These are phyloP conservation scores for Psilocybe cubensis DNA, from an alignment of 768 basidiomycete genomes.

Conservation along the genomic window DNA sequence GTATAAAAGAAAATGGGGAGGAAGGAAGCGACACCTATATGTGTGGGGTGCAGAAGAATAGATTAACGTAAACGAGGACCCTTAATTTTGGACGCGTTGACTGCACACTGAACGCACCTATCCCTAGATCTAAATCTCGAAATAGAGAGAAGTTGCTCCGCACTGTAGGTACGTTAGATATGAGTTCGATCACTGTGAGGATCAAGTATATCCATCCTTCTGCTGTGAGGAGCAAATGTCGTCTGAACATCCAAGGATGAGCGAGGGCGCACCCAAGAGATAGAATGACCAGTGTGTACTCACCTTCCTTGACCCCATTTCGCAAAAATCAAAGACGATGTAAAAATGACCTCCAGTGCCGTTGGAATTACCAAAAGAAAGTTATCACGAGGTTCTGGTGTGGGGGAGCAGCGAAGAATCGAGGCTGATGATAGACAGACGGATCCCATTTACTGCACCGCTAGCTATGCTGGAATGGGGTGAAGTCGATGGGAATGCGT, in stretches of 20 bases:
- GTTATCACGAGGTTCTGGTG: conserved; percentile 47
- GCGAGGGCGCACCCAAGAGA: not conserved
- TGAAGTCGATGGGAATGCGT: conserved; percentile 8
- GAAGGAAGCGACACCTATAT: conserved; percentile 59
- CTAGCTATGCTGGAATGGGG: not conserved
- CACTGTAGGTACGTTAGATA: conserved; percentile 60
- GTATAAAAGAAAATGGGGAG: conserved; percentile 68
- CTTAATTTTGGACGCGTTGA: not conserved
- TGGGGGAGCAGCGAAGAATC: conserved; percentile 70
- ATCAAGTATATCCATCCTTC: conserved; percentile 67
- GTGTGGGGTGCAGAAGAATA: not conserved
- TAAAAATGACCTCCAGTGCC: conserved; percentile 63
- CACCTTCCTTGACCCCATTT: conserved; percentile 54
- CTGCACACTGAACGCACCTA: conserved; percentile 54
- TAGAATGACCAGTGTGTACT: conserved; percentile 28
- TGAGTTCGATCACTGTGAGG: conserved; percentile 61
- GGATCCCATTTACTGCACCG: conserved; percentile 45
- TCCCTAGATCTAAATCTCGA: conserved; percentile 55
- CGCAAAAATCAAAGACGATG: conserved; percentile 51
- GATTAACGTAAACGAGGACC: conserved; percentile 6
- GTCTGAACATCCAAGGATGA: conserved; percentile 33
- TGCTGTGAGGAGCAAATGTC: conserved; percentile 58
- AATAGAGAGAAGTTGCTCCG: conserved; percentile 49
- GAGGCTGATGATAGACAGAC: conserved; percentile 72
- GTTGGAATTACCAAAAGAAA: conserved; percentile 63